Evolutionary conservation across 257 asterid genomes (phyloP).

Genomic region (Gentiana macrophylla): DNA sequence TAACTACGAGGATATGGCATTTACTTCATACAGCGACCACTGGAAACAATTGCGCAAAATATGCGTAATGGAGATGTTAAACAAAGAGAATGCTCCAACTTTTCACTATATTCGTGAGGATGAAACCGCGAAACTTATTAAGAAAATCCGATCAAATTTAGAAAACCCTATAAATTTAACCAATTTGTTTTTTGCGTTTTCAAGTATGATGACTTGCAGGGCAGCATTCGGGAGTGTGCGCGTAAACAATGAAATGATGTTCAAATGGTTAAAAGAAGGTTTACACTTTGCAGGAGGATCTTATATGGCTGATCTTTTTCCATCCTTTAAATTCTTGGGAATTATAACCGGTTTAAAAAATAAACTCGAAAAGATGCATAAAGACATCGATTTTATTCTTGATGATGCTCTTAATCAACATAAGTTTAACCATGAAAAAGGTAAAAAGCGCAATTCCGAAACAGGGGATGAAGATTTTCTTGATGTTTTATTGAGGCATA

Average conservation of each 20-base stretch:
- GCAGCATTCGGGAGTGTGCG: conserved; percentile 23
- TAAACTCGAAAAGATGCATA: conserved; percentile 12
- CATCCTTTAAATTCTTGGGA: conserved; percentile 19
- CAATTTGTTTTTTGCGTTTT: not conserved
- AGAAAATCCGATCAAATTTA: conserved; percentile 3
- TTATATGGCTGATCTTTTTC: conserved; percentile 23
- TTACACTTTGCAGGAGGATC: conserved; percentile 14
- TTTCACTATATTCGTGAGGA: conserved; percentile 14
- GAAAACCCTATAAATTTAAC: conserved; percentile 13
- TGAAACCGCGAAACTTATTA: conserved; percentile 10
- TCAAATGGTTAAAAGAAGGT: conserved; percentile 4
- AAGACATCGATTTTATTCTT: conserved; percentile 14
- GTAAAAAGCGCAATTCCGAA: conserved; percentile 1
- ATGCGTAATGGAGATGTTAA: conserved; percentile 24
- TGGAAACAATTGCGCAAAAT: conserved; percentile 38
- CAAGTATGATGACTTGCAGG: conserved; percentile 14
- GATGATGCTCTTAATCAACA: conserved; percentile 27
- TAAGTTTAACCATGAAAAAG: conserved; percentile 8
- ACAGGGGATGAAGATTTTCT: not conserved
- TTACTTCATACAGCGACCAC: conserved; percentile 27
- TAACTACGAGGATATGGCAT: conserved; percentile 14
- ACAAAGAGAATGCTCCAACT: conserved; percentile 15
- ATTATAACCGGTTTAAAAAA: conserved; percentile 3
- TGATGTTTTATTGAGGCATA: not conserved
- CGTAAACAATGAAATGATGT: conserved; percentile 12